Evolutionary conservation across 805 yeast species (phyloP), one percentile per base, ranked within the genome.

Genomic region (Kazachstania viticola): DNA sequence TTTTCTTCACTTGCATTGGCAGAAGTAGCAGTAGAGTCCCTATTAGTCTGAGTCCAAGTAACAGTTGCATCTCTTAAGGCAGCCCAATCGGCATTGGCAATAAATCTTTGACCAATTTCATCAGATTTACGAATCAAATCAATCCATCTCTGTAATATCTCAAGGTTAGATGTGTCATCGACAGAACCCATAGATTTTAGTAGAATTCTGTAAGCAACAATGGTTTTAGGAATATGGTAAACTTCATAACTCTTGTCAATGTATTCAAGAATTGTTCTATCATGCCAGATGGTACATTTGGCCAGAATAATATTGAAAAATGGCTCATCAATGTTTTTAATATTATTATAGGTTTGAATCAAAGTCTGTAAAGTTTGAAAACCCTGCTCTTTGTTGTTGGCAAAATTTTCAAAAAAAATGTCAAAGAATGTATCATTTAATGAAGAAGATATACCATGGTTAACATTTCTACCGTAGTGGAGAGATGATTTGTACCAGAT

Each of bases 11-110:
- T 25, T 14, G 30, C 26, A 14, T 33, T 38, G 11, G 36, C 18
- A 17, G 35, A 27, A 4, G 31, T 29, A 17, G 30, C 26, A 24
- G 27, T 32, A 21, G 28, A 25, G 17, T 41, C 44, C 15, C 39
- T 29, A 25, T 48, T 37, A 7, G 36, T 37, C 35, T 54, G 59
- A 15, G 59, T 47, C 58, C 58, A 56, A 4, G 60, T 54, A 8
- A 56, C 54, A 5, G 91, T 80, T 14, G 88, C 82, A 52, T 77
- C 85, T 60, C 87, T 72, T 36, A 81, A 55, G 3, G 88, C 79
- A 25, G 82, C 78, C 88, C 88, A 80, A 57, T 79, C 88, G 9
- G 91, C 88, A 51, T 73, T 75, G 5, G 88, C 85, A 43, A 80
- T 75, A 49, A 75, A 78, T 25, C 55, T 58, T 56, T 69, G 71